These are phyloP conservation scores for Candida arabinofermentans DNA, from an alignment of 805 yeast genomes.

Conservation along the genomic window DNA sequence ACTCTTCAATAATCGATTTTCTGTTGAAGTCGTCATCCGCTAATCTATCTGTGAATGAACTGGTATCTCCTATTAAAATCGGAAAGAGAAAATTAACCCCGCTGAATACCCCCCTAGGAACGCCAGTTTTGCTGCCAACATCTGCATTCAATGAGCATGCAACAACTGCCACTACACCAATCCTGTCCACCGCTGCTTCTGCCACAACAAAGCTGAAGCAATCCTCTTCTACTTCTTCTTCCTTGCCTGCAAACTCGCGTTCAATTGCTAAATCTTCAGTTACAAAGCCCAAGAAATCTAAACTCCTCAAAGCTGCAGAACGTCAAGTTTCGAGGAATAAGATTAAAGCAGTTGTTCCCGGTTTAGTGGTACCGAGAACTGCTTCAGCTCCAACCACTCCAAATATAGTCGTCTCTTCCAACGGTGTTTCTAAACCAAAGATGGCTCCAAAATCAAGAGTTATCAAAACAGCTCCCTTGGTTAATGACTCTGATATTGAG, in stretches of 20 bases:
- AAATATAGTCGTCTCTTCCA: background rate
- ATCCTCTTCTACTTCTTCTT: background rate
- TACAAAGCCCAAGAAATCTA: constrained; percentile 17
- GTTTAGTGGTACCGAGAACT: background rate
- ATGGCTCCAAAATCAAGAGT: background rate
- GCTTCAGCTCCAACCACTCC: constrained; percentile 2
- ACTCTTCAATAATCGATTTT: background rate
- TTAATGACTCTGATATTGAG: constrained; percentile 16
- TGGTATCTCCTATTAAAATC: constrained; percentile 1
- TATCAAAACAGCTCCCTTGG: background rate
- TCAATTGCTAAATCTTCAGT: constrained; percentile 2
- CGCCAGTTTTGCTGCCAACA: constrained; percentile 1
- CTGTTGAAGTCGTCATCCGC: background rate
- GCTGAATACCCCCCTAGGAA: constrained; percentile 4
- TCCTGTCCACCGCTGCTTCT: background rate
- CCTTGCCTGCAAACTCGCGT: background rate
- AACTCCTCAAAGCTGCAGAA: constrained; percentile 19
- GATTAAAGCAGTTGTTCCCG: constrained; percentile 5
- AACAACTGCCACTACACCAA: background rate
- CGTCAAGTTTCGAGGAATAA: constrained; percentile 9
- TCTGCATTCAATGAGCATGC: background rate
- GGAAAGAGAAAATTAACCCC: constrained; percentile 7
- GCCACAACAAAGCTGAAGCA: background rate
- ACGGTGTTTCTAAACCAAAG: background rate
- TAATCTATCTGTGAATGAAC: background rate